phyloP scores from a whole-genome alignment of 2,329 filamentous ascomycete species.

The Penicillium janthinellum region DNA sequence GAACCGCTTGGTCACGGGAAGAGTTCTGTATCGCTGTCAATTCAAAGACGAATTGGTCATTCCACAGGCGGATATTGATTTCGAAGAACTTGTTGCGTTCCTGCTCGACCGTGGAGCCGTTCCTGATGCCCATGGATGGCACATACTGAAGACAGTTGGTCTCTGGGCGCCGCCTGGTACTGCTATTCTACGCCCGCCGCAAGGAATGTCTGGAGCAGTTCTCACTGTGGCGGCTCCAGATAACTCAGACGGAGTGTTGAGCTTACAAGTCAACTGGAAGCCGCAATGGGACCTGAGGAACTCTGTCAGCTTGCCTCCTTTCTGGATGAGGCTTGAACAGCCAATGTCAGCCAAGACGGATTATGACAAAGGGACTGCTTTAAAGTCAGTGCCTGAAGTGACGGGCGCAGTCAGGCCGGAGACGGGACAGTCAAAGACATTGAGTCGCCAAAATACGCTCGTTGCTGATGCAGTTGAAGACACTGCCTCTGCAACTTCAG shows the following conservation, averaged over 20 bases:
- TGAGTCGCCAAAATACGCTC: conserved; percentile 1
- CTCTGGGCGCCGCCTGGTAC: conserved; percentile 10
- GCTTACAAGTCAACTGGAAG: conserved; percentile 5
- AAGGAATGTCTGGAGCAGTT: conserved; percentile 2
- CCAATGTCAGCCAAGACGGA: background rate
- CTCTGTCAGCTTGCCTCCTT: background rate
- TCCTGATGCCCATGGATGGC: conserved; percentile 7
- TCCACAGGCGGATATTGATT: conserved; percentile 7
- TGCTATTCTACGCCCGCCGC: conserved; percentile 3
- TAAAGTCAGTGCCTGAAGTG: background rate
- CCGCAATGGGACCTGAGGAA: background rate
- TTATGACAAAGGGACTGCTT: background rate
- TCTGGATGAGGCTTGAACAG: background rate
- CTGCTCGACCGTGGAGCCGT: conserved; percentile 9
- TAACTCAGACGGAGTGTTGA: conserved; percentile 8
- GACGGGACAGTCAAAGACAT: background rate
- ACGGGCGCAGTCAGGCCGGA: background rate
- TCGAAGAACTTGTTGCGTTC: conserved; percentile 9
- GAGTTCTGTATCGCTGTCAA: conserved; percentile 6
- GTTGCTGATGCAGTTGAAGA: background rate
- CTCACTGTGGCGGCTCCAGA: conserved; percentile 3
- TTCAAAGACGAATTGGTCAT: conserved; percentile 8
- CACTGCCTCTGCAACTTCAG: background rate
- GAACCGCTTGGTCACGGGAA: conserved; percentile 8
- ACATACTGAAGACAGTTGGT: conserved; percentile 3